Percentiles rank a stretch among this genome's conserved stretches.
phyloP scores from a whole-genome alignment of 2,329 filamentous ascomycete genomes.

The Ophiobolus disseminans region DNA sequence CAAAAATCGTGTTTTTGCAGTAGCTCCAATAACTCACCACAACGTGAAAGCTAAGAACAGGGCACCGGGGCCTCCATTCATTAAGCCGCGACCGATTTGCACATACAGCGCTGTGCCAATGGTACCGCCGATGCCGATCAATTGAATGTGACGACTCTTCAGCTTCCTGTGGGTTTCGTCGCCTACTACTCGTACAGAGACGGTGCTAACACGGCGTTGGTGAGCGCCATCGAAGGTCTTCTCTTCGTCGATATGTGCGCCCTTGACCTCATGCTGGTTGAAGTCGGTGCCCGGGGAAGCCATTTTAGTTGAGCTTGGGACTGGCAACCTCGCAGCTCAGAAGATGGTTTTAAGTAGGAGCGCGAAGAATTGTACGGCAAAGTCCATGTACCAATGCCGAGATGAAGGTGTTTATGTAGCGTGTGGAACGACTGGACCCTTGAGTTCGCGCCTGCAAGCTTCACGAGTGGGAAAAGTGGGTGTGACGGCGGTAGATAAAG shows the following conservation, averaged over 20 bases:
- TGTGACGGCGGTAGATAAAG: conserved; percentile 30
- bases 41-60: conserved; percentile 56
- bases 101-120: conserved; percentile 59
- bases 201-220: conserved; percentile 32
- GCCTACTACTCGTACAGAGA: conserved; percentile 39
- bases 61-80: conserved; percentile 56
- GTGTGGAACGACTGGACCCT: background rate
- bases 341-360: conserved; percentile 45
- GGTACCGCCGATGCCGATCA: conserved; percentile 56
- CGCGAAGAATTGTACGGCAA: conserved; percentile 41
- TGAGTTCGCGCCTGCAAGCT: background rate
- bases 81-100: conserved; percentile 54
- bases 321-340: conserved; percentile 18
- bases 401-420: conserved; percentile 7
- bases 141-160: conserved; percentile 56
- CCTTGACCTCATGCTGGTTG: conserved; percentile 22
- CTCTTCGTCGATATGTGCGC: conserved; percentile 29
- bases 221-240: conserved; percentile 33
- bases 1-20: background rate
- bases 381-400: conserved; percentile 38
- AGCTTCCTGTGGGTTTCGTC: conserved; percentile 55
- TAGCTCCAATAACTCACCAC: conserved; percentile 44
- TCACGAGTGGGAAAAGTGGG: conserved; percentile 19
- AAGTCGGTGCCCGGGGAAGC: conserved; percentile 46
- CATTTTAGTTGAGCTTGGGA: conserved; percentile 31